phyloP scores from a whole-genome alignment of 73 alveolate genomes.

The Paramecium bursaria region DNA sequence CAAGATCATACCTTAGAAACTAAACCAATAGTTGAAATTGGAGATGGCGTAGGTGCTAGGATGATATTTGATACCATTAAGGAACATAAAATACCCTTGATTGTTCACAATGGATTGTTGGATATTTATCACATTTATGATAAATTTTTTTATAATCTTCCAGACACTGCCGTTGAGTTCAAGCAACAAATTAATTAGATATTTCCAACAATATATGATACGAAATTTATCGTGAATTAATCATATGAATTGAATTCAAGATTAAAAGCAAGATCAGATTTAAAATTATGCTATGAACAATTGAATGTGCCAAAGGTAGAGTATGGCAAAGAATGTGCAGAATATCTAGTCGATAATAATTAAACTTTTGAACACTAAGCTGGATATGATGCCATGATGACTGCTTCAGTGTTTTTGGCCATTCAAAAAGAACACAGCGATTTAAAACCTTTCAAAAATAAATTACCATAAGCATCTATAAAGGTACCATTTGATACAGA shows the following conservation, averaged over 20 bases:
- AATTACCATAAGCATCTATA: slow-evolving; percentile 35
- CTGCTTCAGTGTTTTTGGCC: slow-evolving; percentile 19
- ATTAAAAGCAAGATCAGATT: too few species aligned
- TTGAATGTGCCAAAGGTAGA: too few species aligned
- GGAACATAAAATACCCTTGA: neutral
- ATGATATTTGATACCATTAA: slow-evolving; percentile 1
- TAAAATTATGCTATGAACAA: too few species aligned
- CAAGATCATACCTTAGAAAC: slow-evolving; percentile 2
- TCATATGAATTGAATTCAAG: neutral
- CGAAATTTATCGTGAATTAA: slow-evolving; percentile 23
- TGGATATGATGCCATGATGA: slow-evolving; percentile 39
- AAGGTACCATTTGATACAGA: neutral
- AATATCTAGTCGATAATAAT: slow-evolving; percentile 17
- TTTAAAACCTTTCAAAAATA: neutral
- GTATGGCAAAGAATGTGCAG: slow-evolving; percentile 5
- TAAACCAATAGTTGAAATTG: neutral
- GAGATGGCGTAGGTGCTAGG: slow-evolving; percentile 17
- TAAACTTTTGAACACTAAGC: slow-evolving; percentile 35
- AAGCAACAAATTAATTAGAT: neutral
- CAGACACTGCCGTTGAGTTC: neutral
- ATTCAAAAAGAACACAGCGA: neutral
- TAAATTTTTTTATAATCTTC: slow-evolving; percentile 18
- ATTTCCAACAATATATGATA: slow-evolving; percentile 47
- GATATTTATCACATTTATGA: slow-evolving; percentile 30
- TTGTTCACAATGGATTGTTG: slow-evolving; percentile 29